Evolutionary conservation across 2,329 filamentous ascomycete species (phyloP), one percentile per base, ranked within the genome.

Genomic region (Aspergillus ruber): DNA sequence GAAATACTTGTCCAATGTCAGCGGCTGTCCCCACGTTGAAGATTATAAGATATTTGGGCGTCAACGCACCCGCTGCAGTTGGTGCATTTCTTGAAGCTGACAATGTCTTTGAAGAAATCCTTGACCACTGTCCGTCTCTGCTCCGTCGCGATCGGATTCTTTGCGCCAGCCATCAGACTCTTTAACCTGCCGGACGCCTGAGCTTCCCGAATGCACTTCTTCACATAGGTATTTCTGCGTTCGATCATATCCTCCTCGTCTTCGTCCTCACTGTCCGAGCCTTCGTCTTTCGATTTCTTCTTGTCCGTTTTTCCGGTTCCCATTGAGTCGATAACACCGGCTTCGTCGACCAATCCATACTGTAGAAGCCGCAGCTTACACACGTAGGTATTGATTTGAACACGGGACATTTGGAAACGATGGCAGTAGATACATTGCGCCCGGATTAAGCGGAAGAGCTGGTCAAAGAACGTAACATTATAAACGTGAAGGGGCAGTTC

Each of bases 391-490:
- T 91, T 88, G 52, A 95, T 75, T 51, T 88, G 81, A 45, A 83
- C 80, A 43, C 84, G 80, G n/a, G 85, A 77, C 65, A 96, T 78
- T 63, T 86, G 88, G 56, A 98, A 83, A 48, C 84, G 83, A 63
- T 90, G 85, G 71, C 94, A 98, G 73, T 95, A 96, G 50, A 85
- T 80, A 67, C 93, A 98, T 68, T 91, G 86, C 46, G 88, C 86
- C 58, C 90, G 84, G 17, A 98, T 78, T 41, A 98, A 76, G 40
- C 88, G 85, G 54, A 94, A 81, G 45, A 90, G 80, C 67, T 96
- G 90, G 64, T 96, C 90, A 76, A 98, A 86, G 63, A 96, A 97
- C 2, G 90, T 86, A n/a, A 91, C 88, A 68, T 98, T 91, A 67
- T 97, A 98, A 45, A 96, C 88, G 42, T 88, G 88, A 10, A 90